Base-by-base conservation (phyloP, 495 filamentous ascomycete species). In the Cercophora scortea region DNA sequence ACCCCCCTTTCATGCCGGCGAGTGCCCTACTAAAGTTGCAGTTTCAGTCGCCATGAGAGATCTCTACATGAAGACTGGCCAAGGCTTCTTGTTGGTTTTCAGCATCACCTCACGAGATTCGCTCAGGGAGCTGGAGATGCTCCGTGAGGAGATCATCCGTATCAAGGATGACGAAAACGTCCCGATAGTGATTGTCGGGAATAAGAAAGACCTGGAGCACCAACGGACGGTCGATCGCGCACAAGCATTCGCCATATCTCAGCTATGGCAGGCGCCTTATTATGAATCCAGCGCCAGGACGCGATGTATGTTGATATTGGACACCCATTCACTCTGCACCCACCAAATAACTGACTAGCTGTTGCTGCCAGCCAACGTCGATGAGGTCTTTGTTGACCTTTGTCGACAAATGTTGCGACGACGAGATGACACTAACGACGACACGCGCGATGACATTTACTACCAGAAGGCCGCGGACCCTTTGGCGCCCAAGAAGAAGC, bases 11-110 rank as follows among this genome's bases (percentile, higher is more conserved):
- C 41, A 47, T 52, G 52, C 46, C 43, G 49, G 46, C 19, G 13
- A 51, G 8, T 43, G 13, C 2, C 6, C 36, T 36, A 19, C 12
- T 25, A n/a, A 32, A 43, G 17, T 16, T 44, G 47, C 47, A 38
- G 36, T 18, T 42, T 32, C 54, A 75, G 73, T 78, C 59, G 74
- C 71, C 49, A 77, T 78, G 73, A 85, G 90, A 70, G 92, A 97
- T 70, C 79, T 96, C 45, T 96, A 96, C 71, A 95, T 98, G 88
- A 96, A 96, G 64, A 80, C 85, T 60, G 89, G 91, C 54, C 93
- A 98, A 76, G 93, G 94, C 3, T 98, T 98, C 70, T 83, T 98
- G 51, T 80, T 98, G 49, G 93, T 97, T 56, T 98, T 97, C 75
- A 94, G 88, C 62, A 98, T 97, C 63, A 95, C 91, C 33, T 93